Conservation (phyloP, 1,139 yeast genomes). For the Taphrina deformans region DNA sequence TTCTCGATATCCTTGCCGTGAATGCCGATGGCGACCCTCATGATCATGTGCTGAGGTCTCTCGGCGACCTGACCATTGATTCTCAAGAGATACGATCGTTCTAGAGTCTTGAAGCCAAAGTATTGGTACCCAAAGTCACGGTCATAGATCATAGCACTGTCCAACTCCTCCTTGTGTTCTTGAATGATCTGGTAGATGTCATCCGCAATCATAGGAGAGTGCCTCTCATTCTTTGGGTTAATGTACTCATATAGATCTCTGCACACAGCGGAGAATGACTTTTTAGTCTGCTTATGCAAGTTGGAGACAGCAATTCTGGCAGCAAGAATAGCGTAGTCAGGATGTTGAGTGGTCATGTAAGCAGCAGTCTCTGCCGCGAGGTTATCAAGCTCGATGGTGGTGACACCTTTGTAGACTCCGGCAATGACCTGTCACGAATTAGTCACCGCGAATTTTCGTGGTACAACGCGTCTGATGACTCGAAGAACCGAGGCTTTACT, state of each 20-base stretch:
- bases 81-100: constrained; percentile 75
- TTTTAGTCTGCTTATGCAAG: constrained; percentile 89
- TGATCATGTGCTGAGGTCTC: constrained; percentile 85
- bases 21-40: constrained; percentile 88
- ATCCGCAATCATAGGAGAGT: constrained; percentile 78
- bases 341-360: constrained; percentile 88
- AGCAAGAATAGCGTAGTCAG: constrained; percentile 91
- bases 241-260: constrained; percentile 69
- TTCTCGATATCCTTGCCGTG: constrained; percentile 72
- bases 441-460: background rate
- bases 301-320: constrained; percentile 93
- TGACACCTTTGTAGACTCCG: constrained; percentile 94
- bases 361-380: constrained; percentile 97
- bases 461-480: background rate
- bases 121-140: constrained; percentile 81
- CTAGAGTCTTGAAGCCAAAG: constrained; percentile 84
- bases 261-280: constrained; percentile 78
- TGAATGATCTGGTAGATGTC: constrained; percentile 65
- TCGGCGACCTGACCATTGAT: constrained; percentile 74
- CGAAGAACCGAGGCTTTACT: background rate
- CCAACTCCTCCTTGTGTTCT: constrained; percentile 66
- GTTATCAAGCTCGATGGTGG: constrained; percentile 87
- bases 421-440: constrained; percentile 55
- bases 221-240: constrained; percentile 73
- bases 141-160: constrained; percentile 77